phyloP scores from a whole-genome alignment of 257 asterid species.

The Jacaranda mimosifolia region DNA sequence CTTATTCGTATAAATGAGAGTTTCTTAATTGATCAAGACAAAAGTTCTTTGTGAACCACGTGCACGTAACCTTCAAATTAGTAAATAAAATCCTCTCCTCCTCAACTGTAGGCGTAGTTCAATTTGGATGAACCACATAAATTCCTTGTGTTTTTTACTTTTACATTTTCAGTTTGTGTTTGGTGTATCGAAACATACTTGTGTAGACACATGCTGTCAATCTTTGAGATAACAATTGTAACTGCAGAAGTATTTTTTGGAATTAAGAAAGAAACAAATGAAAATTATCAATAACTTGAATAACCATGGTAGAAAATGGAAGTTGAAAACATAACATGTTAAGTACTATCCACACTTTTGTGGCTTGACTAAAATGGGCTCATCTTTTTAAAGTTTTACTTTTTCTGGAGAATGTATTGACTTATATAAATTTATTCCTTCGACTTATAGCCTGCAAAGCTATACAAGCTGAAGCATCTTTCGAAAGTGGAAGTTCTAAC shows the following conservation, averaged over 20 bases:
- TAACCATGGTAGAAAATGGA: slow-evolving; percentile 24
- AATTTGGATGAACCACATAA: too few relatives aligned
- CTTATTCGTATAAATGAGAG: too few relatives aligned
- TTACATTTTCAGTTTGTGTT: too few relatives aligned
- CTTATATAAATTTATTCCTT: slow-evolving; percentile 37
- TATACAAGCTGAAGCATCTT: slow-evolving; percentile 95
- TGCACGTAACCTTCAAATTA: too few relatives aligned
- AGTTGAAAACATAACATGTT: slow-evolving; percentile 16
- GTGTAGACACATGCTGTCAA: slow-evolving; percentile 22
- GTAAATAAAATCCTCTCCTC: too few relatives aligned
- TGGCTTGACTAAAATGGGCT: slow-evolving; percentile 6
- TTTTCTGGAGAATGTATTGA: slow-evolving; percentile 31
- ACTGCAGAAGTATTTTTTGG: neutral
- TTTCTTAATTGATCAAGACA: too few relatives aligned
- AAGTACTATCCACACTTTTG: slow-evolving; percentile 9
- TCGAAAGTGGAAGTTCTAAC: slow-evolving; percentile 92
- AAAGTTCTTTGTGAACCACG: too few relatives aligned
- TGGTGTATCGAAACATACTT: neutral
- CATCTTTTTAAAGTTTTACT: neutral
- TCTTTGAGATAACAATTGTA: slow-evolving; percentile 6
- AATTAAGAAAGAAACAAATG: neutral
- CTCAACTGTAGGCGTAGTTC: too few relatives aligned
- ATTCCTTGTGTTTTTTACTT: too few relatives aligned
- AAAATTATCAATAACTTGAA: neutral
- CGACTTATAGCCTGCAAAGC: slow-evolving; percentile 81